Conservation (phyloP, 768 basidiomycete genomes). For the Daedaleopsis nitida region DNA sequence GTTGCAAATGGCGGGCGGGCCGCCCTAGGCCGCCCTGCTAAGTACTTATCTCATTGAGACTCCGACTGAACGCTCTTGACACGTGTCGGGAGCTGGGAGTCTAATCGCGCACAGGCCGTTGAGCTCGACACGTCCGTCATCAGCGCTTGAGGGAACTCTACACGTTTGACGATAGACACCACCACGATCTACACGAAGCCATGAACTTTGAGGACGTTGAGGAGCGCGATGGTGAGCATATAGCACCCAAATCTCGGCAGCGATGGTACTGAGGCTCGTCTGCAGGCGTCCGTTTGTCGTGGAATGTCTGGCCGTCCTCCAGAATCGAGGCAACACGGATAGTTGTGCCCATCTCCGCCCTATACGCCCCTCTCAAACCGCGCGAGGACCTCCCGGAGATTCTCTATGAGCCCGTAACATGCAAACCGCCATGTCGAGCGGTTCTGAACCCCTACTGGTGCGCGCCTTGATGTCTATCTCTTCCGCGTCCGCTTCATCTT, state of each 20-base stretch:
- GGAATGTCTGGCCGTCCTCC: conserved; percentile 99
- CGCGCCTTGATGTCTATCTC: conserved; percentile 24
- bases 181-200: not conserved
- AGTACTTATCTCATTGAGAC: too few relatives aligned
- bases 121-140: conserved; percentile 18
- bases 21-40: too few relatives aligned
- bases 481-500: not conserved
- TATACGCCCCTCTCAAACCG: conserved; percentile 94
- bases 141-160: conserved; percentile 1
- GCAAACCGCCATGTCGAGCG: conserved; percentile 96
- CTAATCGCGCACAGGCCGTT: not conserved
- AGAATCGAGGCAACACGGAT: conserved; percentile 97
- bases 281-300: conserved; percentile 89
- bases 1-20: too few relatives aligned
- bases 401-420: conserved; percentile 97
- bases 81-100: not conserved
- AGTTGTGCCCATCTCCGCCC: conserved; percentile 96
- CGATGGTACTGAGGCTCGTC: not conserved
- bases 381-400: conserved; percentile 95
- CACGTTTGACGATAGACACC: conserved; percentile 4
- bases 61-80: too few relatives aligned
- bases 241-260: not conserved
- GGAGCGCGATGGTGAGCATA: conserved; percentile 85
- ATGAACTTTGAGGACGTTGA: conserved; percentile 95
- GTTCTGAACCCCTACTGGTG: conserved; percentile 98